A percentile compares a stretch with the other conserved stretches of the same genome.
Evolutionary conservation across 768 basidiomycete species (phyloP).

Genomic region (Krasilnikovozyma curviuscula): DNA sequence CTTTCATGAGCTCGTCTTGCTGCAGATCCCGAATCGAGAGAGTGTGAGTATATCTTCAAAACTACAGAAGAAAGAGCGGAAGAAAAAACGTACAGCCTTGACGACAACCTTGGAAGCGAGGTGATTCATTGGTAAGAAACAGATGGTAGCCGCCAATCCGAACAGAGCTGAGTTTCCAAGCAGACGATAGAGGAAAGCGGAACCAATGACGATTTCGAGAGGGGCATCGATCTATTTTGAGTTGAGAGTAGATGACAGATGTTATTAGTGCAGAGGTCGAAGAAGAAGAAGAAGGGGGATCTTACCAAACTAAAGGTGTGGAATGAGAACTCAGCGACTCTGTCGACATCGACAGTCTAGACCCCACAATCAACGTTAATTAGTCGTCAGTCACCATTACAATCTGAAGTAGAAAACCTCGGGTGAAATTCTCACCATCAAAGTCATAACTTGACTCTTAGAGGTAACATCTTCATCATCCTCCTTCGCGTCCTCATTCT

Average conservation of each 20-base stretch:
- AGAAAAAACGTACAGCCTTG: too few species aligned
- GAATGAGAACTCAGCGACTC: slow-evolving; percentile 56
- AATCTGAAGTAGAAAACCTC: not conserved
- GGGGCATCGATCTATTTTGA: slow-evolving; percentile 65
- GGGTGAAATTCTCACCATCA: slow-evolving; percentile 10
- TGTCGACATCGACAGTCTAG: slow-evolving; percentile 86
- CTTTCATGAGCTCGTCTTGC: slow-evolving; percentile 81
- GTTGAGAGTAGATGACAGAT: slow-evolving; percentile 17
- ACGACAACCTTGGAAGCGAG: slow-evolving; percentile 62
- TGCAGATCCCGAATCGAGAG: too few species aligned
- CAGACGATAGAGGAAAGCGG: not conserved
- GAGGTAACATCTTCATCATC: slow-evolving; percentile 37
- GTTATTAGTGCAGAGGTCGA: not conserved
- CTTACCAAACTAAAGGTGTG: slow-evolving; percentile 25
- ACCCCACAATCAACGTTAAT: too few species aligned
- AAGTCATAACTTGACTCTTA: slow-evolving; percentile 56
- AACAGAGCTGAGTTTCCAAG: slow-evolving; percentile 49
- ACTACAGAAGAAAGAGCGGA: too few species aligned
- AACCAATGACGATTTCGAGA: slow-evolving; percentile 33
- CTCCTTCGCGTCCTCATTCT: slow-evolving; percentile 32
- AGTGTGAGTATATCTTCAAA: too few species aligned
- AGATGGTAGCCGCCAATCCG: slow-evolving; percentile 54
- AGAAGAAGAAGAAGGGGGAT: slow-evolving; percentile 21
- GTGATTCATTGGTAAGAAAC: slow-evolving; percentile 60
- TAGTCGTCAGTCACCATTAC: slow-evolving; percentile 1